These are phyloP conservation scores for Solanum gracilifrons DNA, from an alignment of 257 asterid genomes.

Conservation along the genomic window DNA sequence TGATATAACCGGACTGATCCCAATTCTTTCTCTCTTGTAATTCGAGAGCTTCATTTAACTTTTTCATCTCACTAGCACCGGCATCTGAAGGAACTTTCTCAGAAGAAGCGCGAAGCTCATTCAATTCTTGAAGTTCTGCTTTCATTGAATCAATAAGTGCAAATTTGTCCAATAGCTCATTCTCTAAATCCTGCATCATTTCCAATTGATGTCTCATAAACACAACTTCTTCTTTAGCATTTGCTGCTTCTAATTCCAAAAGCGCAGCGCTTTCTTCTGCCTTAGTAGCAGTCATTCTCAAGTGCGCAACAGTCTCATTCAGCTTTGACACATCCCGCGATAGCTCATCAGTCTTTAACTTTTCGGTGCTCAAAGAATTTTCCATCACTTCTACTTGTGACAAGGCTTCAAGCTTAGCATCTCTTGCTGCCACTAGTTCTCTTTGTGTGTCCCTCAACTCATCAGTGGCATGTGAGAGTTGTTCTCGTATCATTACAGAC, in stretches of 20 bases:
- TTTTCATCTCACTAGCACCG: conserved; percentile 5
- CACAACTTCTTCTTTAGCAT: conserved; percentile 2
- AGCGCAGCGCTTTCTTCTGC: conserved; percentile 5
- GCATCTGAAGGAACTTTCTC: conserved; percentile 22
- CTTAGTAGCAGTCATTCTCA: conserved; percentile 7
- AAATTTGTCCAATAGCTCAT: conserved; percentile 24
- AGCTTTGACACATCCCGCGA: conserved; percentile 15
- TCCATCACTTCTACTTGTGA: conserved; percentile 10
- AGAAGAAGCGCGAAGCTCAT: conserved; percentile 10
- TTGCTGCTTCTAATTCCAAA: conserved; percentile 4
- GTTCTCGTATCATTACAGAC: conserved; percentile 10
- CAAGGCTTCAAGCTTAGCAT: conserved; percentile 15
- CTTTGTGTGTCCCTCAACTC: conserved; percentile 19
- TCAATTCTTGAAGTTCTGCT: conserved; percentile 20
- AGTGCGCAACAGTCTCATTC: conserved; percentile 3
- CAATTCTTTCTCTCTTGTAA: conserved; percentile 16
- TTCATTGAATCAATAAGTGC: conserved; percentile 12
- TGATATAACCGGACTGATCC: conserved; percentile 23
- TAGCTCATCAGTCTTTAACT: conserved; percentile 17
- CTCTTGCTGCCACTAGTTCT: conserved; percentile 11
- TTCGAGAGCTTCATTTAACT: conserved; percentile 18
- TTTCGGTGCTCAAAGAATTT: conserved; percentile 17
- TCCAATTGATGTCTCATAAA: conserved; percentile 3
- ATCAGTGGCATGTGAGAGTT: conserved; percentile 8
- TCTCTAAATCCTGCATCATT: conserved; percentile 21